These are phyloP conservation scores for Herpetospermum pedunculosum DNA, from an alignment of 306 rosid genomes.

Conservation along the genomic window DNA sequence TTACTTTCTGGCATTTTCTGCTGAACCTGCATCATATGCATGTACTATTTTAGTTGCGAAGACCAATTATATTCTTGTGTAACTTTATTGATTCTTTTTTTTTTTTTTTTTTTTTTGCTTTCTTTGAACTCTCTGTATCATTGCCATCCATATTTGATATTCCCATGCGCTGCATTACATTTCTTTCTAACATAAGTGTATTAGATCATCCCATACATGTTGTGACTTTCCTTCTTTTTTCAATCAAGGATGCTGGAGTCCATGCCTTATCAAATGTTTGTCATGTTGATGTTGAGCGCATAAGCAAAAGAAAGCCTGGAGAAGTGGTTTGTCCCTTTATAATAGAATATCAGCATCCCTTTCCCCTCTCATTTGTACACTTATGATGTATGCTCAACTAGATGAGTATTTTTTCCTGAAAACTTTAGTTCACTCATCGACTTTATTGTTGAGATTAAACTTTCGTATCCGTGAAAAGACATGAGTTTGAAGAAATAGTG, in stretches of 20 bases:
- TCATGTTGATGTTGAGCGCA: conserved; percentile 81
- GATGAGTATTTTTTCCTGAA: neutral
- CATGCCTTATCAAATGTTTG: conserved; percentile 91
- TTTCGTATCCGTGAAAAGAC: neutral
- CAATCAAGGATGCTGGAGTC: conserved; percentile 85
- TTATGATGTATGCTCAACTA: neutral
- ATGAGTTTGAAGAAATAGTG: neutral
- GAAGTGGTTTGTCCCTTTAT: conserved; percentile 49
- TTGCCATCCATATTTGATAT: neutral
- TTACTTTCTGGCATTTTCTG: neutral
- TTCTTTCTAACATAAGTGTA: neutral
- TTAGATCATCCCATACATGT: neutral
- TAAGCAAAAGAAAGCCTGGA: conserved; percentile 87
- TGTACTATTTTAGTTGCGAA: neutral
- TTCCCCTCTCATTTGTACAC: neutral
- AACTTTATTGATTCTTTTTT: neutral
- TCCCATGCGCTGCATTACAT: neutral
- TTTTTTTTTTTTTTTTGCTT: neutral
- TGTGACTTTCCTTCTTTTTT: neutral
- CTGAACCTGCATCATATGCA: neutral
- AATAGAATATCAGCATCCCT: neutral
- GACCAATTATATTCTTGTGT: neutral
- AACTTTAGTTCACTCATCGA: neutral
- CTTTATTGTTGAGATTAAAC: neutral
- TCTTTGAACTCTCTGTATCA: neutral